Evolutionary conservation across 305 asterid genomes (phyloP), one percentile per base, ranked within the genome.

Genomic region (Solanum hybrid): DNA sequence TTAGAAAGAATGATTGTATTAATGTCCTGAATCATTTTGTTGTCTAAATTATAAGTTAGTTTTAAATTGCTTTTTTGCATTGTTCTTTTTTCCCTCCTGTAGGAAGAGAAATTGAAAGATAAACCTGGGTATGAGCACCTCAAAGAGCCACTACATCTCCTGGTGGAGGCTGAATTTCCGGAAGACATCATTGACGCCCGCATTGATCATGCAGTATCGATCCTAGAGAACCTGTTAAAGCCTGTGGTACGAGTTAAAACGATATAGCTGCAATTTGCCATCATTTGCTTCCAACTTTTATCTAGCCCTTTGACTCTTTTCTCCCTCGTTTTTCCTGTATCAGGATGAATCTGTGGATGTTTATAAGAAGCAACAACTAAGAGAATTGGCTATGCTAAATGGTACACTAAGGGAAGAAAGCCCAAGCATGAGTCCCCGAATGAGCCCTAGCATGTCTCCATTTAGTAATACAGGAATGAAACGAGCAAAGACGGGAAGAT

Each of bases 51-150:
- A n/a, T 56, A 75, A 82, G 22, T 14, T 20, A 26, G 16, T 82
- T 24, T 31, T 24, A 32, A 85, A 85, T 85, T 79, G 56, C 20
- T 84, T 35, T 32, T 27, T 29, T 38, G 80, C 66, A 56, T 38
- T 85, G 51, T 87, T 91, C 77, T 35, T n/a, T 22, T n/a, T 6
- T 7, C n/a, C 46, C 89, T 75, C 26, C 85, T 87, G 34, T 90
- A 96, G 98, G 98, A 96, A 92, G 98, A 95, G 84, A 92, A 92
- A 86, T 90, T 96, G 87, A 95, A 94, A 92, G 97, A 95, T 88
- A 94, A 94, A 88, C 97, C 96, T 64, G 98, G 97, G 42, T 95
- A 95, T 6, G 98, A 95, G 93, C 98, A 95, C 94, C 93, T 96
- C 40, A 94, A 94, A 12, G 98, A 96, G 93, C 98, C 96, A n/a